These are phyloP conservation scores for Leccinum griseonigrum DNA, from an alignment of 1,284 basidiomycete genomes.

Conservation along the genomic window DNA sequence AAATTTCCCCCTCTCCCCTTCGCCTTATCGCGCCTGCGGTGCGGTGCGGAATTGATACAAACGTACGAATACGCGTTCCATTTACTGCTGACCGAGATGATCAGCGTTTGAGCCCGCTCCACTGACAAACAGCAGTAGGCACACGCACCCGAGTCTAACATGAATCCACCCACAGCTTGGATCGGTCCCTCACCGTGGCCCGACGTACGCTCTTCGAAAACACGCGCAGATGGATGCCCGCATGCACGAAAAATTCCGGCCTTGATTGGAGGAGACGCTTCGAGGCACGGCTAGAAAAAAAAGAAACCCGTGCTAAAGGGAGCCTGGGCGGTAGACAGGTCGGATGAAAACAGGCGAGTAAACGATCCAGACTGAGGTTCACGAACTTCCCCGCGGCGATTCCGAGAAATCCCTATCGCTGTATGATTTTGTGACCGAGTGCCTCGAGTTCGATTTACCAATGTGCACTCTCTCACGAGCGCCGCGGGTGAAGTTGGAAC, in stretches of 20 bases:
- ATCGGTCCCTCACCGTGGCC: not conserved
- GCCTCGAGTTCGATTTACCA: not conserved
- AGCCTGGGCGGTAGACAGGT: not conserved
- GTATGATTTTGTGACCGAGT: not conserved
- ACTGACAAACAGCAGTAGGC: not conserved
- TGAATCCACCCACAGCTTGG: not conserved
- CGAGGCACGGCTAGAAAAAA: not conserved
- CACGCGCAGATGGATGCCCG: slow-evolving; percentile 5
- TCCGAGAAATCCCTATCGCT: not conserved
- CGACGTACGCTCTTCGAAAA: slow-evolving; percentile 1
- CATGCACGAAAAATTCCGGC: not conserved
- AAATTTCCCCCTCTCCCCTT: not conserved
- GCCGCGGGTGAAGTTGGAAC: not conserved
- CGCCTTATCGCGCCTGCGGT: not conserved
- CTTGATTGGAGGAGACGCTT: not conserved
- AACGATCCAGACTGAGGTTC: not conserved
- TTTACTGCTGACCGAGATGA: not conserved
- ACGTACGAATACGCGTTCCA: not conserved
- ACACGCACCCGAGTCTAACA: slow-evolving; percentile 16
- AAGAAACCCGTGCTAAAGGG: not conserved
- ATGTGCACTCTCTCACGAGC: not conserved
- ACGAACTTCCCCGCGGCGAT: slow-evolving; percentile 2
- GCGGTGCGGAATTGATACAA: not conserved
- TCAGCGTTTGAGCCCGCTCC: not conserved
- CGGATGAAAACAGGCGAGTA: not conserved